Base-by-base conservation (phyloP, 208 protist species). In the Angomonas ambiguus region DNA sequence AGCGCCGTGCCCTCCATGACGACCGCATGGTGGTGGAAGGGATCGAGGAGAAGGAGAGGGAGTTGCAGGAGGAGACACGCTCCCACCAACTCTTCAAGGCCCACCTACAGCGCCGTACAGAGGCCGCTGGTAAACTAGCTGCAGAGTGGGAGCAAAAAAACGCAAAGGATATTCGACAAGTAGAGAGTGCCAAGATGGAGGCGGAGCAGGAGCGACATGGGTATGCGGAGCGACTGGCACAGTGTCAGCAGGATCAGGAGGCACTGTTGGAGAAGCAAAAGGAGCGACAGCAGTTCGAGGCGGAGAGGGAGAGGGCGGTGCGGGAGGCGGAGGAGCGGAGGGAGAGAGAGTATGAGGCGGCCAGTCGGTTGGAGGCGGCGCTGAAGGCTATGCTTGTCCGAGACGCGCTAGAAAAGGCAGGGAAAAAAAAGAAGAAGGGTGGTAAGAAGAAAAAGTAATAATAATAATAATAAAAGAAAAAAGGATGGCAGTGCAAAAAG, bases 361-460 rank as follows among this genome's bases (percentile, higher is more conserved):
- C 85, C 11, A 93, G 86, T 2, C 77, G 82, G 63, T 72, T 97
- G 49, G 74, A 95, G 72, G 76, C 92, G 4, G 87, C 89, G 8
- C 76, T 95, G 18, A 83, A 84, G 61, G 86, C 77, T 2, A 86
- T 93, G 80, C 81, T 95, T 62, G 91, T 87, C 27, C 89, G 89
- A 1, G 66, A 88, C 13, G 75, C 86, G 71, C 59, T 84, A 56
- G 85, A 87, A 71, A 95, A 92, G 77, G 88, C 85, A 65, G 69
- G 59, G 22, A 85, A 82, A 62, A 95, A 85, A 60, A 82, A 82
- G 42, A 87, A 84, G 57, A 35, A 18, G 32, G 33, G 22, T 11
- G 27, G 27, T 11, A 56, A 25, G 27, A 56, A 56, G 22, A 56
- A 56, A 56, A 56, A 56, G 22, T 16, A 56, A 56, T 30, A 6